These are phyloP conservation scores for Cytospora piceicola DNA, from an alignment of 2,329 filamentous ascomycete species.

Conservation along the genomic window DNA sequence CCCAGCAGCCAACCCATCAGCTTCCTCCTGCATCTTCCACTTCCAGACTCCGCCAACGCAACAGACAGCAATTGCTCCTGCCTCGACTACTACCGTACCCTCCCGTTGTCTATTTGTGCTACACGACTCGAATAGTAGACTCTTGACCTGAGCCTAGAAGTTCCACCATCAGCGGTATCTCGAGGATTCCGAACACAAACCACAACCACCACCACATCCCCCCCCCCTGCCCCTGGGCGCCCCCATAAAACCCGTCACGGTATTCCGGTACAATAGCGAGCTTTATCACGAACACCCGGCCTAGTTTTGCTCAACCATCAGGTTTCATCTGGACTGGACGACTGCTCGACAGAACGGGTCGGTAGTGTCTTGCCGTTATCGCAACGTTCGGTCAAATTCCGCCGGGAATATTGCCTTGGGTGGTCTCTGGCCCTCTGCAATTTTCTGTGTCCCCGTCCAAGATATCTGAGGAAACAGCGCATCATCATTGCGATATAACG, in stretches of 20 bases:
- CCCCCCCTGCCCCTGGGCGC: not conserved
- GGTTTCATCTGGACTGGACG: slow-evolving; percentile 6
- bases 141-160: not conserved
- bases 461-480: slow-evolving; percentile 11
- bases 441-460: slow-evolving; percentile 1
- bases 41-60: not conserved
- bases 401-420: slow-evolving; percentile 10
- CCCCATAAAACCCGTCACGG: not conserved
- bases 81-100: not conserved
- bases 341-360: slow-evolving; percentile 8
- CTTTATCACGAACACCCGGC: slow-evolving; percentile 8
- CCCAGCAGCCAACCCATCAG: not conserved
- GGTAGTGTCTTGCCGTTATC: slow-evolving; percentile 15
- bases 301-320: slow-evolving; percentile 5
- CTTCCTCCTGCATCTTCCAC: not conserved
- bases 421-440: slow-evolving; percentile 14
- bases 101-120: not conserved
- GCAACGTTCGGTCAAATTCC: slow-evolving; percentile 28
- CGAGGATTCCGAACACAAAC: not conserved
- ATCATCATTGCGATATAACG: slow-evolving; percentile 7
- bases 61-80: not conserved
- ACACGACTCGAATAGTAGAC: not conserved
- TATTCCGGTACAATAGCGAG: slow-evolving; percentile 12
- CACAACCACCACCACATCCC: too few relatives aligned
- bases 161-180: not conserved